Evolutionary conservation across 2,329 filamentous ascomycete species (phyloP), one percentile per base, ranked within the genome.

Genomic region (Beauveria sp.): DNA sequence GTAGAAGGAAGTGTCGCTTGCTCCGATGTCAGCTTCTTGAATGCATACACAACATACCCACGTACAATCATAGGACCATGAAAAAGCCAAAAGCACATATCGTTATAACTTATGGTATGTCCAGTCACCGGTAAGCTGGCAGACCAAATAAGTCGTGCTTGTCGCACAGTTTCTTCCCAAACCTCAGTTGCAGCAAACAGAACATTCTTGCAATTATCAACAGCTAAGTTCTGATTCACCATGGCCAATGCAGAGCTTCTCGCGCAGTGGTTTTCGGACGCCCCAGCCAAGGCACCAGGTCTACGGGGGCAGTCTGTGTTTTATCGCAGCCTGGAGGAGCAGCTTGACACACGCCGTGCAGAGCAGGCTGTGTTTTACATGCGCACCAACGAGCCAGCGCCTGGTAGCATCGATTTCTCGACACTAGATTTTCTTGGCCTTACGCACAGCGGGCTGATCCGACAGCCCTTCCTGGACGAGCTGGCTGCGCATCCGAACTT

Each of bases 241-340:
- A 51, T 51, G 49, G 49, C 49, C 49, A 20, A 51, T n/a, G 49
- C 49, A 34, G 49, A 51, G 8, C 49, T 51, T 51, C 49, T 51
- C 26, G 49, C 49, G 24, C 26, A 51, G 26, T 51, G 49, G 49
- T 51, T 51, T n/a, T 26, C 49, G 18, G 49, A 51, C 10, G 49
- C 49, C 26, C 49, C 49, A 22, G 49, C 49, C 49, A 51, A 51
- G 12, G 49, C 49, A 51, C 49, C 49, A 34, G 49, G 49, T 34
- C 49, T 51, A 51, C 49, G 49, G 49, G 49, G 49, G 49, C 60
- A 51, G 26, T 52, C 57, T n/a, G 57, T 52, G 22, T 60, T 60
- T 24, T 60, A 60, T 20, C 57, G 57, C 10, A 60, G 53, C 40
- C 20, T 60, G 20, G 57, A 60, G 18, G 46, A 60, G 34, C 28